A percentile compares a stretch with the other conserved stretches of the same genome.
Evolutionary conservation across 129 eudicot genomes (phyloP).

Genomic region (Glebionis coronaria): DNA sequence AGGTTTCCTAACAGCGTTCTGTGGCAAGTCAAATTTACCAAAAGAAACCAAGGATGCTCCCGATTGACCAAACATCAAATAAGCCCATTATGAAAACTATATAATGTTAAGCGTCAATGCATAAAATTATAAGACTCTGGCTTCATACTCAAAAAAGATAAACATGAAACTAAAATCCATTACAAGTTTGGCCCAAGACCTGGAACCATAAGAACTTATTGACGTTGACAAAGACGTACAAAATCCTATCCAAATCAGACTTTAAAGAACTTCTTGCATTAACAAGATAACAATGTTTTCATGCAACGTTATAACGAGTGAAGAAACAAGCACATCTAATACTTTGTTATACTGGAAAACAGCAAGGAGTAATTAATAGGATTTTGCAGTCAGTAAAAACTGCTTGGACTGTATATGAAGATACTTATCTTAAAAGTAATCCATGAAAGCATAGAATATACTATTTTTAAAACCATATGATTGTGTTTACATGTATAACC

Average conservation of each 20-base stretch:
- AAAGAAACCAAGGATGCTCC: too few relatives aligned
- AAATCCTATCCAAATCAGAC: not conserved
- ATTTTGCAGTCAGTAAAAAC: not conserved
- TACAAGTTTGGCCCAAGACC: too few relatives aligned
- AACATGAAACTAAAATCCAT: too few relatives aligned
- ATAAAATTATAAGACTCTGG: too few relatives aligned
- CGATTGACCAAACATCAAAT: too few relatives aligned
- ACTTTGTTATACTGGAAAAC: not conserved
- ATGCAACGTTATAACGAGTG: not conserved
- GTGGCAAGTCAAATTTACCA: too few relatives aligned
- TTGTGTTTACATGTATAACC: constrained; percentile 3
- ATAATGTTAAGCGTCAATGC: too few relatives aligned
- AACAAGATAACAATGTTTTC: not conserved
- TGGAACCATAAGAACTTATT: too few relatives aligned
- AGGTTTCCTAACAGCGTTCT: too few relatives aligned
- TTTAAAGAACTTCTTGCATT: not conserved
- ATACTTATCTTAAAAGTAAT: not conserved
- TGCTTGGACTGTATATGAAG: not conserved
- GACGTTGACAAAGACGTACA: too few relatives aligned
- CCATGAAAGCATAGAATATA: not conserved
- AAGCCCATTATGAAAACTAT: too few relatives aligned
- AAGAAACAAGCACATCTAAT: not conserved
- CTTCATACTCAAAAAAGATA: too few relatives aligned
- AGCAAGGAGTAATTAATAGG: constrained; percentile 1
- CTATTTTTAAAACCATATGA: not conserved